Base-by-base conservation (phyloP, 1,284 basidiomycete species). In the Ganoderma meredithae region DNA sequence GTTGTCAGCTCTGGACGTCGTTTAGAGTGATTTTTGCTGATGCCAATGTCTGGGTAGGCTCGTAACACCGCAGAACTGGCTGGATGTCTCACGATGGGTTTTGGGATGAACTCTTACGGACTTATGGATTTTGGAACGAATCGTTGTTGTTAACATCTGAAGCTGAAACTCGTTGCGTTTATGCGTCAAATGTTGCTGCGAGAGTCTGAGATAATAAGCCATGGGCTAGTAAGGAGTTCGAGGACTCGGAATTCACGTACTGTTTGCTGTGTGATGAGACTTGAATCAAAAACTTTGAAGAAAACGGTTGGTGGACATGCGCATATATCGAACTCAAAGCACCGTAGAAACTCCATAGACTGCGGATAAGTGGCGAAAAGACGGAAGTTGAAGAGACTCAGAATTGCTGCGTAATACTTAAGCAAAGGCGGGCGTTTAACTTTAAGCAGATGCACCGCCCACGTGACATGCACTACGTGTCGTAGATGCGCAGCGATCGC, bases 401-500 rank as follows among this genome's bases (percentile, higher is more conserved):
- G 43, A 41, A 12, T 0, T 41, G 41, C 41, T 41, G 36, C 36
- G 36, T 6, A 36, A 8, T 19, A 22, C 4, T 8, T 49, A 22
- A 10, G 10, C n/a, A 13, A 9, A 27, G 25, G 12, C 5, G 27
- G 31, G 31, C 52, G 52, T 17, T 17, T 4, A 27, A 49, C 2
- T n/a, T 47, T 47, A 13, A 22, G 22, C 22, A 5, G 61, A 33
- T 39, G 12, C 10, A 22, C 7, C n/a, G 47, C 12, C 10, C 70
- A 72, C 71, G 71, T 72, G 71, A 68, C 49, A 0, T 2, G 58
- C 66, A 66, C 68, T 72, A 72, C 71, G 71, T 72, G 71, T 72
- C 71, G 71, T 55, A 40, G 8, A 43, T 68, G 68, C 70, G 70
- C 70, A 69, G 65, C 62, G 43, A 36, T 47, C 64, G 70, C 70